Evolutionary conservation across 1,284 basidiomycete species (phyloP).

Genomic region (Tilletia caries): DNA sequence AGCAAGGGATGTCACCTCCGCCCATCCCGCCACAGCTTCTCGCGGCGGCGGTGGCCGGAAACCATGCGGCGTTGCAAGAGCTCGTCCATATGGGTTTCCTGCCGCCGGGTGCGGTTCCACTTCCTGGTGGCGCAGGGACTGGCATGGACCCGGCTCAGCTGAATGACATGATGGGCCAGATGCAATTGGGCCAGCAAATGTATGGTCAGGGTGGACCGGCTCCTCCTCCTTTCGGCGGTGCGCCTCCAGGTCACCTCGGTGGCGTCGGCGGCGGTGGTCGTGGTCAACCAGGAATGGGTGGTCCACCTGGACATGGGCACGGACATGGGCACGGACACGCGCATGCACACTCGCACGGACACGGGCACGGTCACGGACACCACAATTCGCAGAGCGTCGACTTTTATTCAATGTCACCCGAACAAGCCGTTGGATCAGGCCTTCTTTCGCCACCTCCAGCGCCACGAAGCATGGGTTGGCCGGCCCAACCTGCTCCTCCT

Average conservation of each 20-base stretch:
- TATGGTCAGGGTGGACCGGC: background rate
- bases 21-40: background rate
- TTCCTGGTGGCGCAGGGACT: background rate
- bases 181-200: constrained; percentile 4
- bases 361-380: too few species aligned
- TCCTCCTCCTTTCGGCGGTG: background rate
- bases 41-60: background rate
- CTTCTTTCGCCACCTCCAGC: background rate
- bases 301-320: background rate
- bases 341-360: too few species aligned
- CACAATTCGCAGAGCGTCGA: background rate
- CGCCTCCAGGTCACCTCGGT: background rate
- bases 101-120: background rate
- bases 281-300: too few species aligned
- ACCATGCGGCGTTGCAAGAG: background rate
- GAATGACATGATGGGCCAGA: constrained; percentile 2
- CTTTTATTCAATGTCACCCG: background rate
- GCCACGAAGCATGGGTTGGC: background rate
- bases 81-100: background rate
- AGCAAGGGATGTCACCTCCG: background rate
- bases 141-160: background rate
- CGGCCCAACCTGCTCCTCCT: background rate
- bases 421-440: constrained; percentile 5
- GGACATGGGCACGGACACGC: background rate
- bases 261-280: background rate